These are phyloP conservation scores for Micractinium conductrix DNA, from an alignment of 139 green algal species.

Conservation along the genomic window DNA sequence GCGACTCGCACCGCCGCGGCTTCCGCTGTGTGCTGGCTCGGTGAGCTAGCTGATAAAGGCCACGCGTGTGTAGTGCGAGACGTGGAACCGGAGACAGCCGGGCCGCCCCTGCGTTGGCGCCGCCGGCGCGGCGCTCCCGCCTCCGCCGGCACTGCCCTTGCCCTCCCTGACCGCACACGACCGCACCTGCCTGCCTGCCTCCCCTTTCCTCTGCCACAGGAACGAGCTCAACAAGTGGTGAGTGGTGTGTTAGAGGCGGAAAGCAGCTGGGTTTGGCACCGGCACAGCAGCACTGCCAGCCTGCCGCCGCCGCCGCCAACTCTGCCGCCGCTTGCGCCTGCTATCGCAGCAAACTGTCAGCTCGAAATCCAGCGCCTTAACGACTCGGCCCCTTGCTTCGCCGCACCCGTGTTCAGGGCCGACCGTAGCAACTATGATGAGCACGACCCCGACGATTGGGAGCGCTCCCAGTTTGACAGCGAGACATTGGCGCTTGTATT, in stretches of 20 bases:
- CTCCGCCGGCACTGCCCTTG: not conserved
- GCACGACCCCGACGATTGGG: conserved; percentile 17
- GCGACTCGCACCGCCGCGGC: no score
- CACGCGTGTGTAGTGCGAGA: not conserved
- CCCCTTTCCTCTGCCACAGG: not conserved
- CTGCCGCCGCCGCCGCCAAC: not conserved
- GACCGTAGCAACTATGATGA: conserved; percentile 25
- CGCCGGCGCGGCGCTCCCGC: no score
- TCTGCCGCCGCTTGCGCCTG: not conserved
- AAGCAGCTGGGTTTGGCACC: not conserved
- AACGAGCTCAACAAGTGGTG: conserved; percentile 20
- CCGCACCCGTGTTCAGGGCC: conserved; percentile 38
- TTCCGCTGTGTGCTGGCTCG: no score
- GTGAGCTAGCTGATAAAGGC: not conserved
- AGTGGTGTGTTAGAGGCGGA: not conserved
- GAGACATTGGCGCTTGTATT: conserved; percentile 43
- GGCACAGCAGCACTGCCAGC: not conserved
- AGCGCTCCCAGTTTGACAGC: conserved; percentile 36
- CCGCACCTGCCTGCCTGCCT: no score
- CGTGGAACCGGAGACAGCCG: no score
- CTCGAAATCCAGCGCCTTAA: not conserved
- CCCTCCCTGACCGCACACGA: not conserved
- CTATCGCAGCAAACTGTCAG: not conserved
- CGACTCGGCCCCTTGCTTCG: not conserved
- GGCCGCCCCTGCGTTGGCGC: no score